Conservation (phyloP, 805 yeast species). For the Starmera pachycereana region DNA sequence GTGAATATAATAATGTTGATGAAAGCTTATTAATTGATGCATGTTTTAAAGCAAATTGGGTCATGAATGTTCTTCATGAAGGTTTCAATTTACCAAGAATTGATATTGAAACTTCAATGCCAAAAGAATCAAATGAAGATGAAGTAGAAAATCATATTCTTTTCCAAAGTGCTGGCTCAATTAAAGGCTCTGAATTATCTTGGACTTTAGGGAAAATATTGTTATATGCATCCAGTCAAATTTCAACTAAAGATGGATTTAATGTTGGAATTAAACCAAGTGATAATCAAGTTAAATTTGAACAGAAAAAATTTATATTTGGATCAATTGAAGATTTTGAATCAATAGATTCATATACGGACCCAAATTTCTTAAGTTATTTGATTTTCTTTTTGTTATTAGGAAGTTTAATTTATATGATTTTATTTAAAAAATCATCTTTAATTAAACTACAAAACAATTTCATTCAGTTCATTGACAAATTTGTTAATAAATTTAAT, state of each 20-base stretch:
- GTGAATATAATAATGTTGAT: conserved; percentile 48
- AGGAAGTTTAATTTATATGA: background rate
- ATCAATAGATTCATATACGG: background rate
- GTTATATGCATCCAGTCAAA: conserved; percentile 68
- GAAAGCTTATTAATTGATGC: conserved; percentile 55
- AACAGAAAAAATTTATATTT: background rate
- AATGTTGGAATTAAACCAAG: conserved; percentile 2
- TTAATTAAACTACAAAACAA: background rate
- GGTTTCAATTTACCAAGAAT: conserved; percentile 83
- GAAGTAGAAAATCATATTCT: conserved; percentile 35
- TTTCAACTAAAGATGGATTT: conserved; percentile 17
- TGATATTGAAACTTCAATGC: conserved; percentile 36
- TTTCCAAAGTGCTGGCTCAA: conserved; percentile 72
- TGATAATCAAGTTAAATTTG: conserved; percentile 11
- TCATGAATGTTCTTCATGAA: conserved; percentile 77
- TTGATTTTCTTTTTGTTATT: background rate
- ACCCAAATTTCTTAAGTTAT: background rate
- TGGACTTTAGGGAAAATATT: conserved; percentile 94
- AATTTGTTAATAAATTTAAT: background rate
- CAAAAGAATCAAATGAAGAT: conserved; percentile 8
- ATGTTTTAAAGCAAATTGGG: conserved; percentile 95
- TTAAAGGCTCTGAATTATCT: conserved; percentile 78
- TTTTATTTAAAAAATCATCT: background rate
- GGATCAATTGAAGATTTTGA: background rate
- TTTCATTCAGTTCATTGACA: background rate